Base-by-base conservation (phyloP, 208 protist genomes). In the Acanthamoeba castellanii region DNA sequence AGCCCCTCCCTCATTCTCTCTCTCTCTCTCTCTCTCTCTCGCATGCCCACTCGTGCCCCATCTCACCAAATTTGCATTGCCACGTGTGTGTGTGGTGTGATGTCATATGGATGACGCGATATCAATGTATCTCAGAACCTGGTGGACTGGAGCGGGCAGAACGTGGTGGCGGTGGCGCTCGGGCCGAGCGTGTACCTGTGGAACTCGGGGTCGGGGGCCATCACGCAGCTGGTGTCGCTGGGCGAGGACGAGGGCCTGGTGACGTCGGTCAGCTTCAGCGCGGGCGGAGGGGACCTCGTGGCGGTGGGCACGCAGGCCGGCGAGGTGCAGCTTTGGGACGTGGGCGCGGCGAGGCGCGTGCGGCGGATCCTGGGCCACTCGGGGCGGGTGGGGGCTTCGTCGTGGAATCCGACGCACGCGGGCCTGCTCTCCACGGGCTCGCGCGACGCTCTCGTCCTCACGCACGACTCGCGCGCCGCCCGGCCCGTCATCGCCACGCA, bases 121-220 rank as follows among this genome's bases (percentile, higher is more conserved):
- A 42, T 42, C n/a, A n/a, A n/a, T n/a, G n/a, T 0, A 42, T 42
- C 37, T 3, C 22, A 76, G 22, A 99, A 99, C 95, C 96, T 99
- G 13, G 97, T 99, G 9, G 99, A 99, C 97, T 99, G 99, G 99
- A 98, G 96, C 78, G 94, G 92, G n/a, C 96, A 96, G 42, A 98
- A 99, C 95, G 85, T 99, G 14, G 95, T 99, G 16, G 98, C 98
- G 20, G 99, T 99, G 42, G 99, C 64, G 64, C 64, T 72, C 22
- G 57, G 57, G 57, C 57, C 57, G 14, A 64, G 57, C 57, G 57
- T 64, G 20, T 99, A 99, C 96, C 94, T 99, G 37, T 99, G 99
- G 99, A 98, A 99, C 96, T 98, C 99, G n/a, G 96, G 97, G 27
- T 99, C 98, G 42, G 98, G 98, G 57, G 95, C 92, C 87, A 99